Conservation (phyloP, 2,329 filamentous ascomycete species). For the Sordariomycetes sp. region DNA sequence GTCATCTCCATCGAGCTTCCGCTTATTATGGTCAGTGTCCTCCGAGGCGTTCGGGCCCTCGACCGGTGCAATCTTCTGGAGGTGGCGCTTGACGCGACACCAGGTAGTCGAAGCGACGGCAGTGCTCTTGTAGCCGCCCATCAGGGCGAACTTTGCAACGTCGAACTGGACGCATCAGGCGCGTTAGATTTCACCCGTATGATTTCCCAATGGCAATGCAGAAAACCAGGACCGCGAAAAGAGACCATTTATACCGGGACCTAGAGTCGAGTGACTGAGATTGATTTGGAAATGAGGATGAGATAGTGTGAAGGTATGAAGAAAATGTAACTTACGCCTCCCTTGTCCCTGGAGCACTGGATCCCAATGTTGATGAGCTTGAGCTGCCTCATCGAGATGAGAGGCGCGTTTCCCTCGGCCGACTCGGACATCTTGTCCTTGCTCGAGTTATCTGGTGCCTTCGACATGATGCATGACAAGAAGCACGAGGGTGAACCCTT, state of each 20-base stretch:
- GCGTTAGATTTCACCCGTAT: background rate
- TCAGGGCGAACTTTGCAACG: background rate
- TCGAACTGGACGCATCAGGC: background rate
- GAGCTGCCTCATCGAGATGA: background rate
- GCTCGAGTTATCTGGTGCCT: no score
- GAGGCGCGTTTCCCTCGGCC: background rate
- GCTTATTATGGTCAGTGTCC: background rate
- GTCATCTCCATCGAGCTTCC: background rate
- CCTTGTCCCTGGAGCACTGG: background rate
- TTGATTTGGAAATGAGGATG: background rate
- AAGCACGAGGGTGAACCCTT: no score
- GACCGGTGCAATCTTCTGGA: background rate
- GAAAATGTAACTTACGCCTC: background rate
- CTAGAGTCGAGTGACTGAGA: background rate
- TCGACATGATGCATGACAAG: no score
- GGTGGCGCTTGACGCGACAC: constrained; percentile 1
- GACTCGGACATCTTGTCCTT: no score
- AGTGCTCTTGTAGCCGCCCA: background rate
- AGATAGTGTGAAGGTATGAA: background rate
- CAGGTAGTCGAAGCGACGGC: background rate
- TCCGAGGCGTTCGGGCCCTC: background rate
- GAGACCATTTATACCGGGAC: background rate
- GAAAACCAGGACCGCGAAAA: background rate
- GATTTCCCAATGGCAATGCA: background rate
- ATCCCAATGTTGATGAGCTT: background rate